Evolutionary conservation across 1,284 basidiomycete species (phyloP).

Genomic region (Leccinum fallax): DNA sequence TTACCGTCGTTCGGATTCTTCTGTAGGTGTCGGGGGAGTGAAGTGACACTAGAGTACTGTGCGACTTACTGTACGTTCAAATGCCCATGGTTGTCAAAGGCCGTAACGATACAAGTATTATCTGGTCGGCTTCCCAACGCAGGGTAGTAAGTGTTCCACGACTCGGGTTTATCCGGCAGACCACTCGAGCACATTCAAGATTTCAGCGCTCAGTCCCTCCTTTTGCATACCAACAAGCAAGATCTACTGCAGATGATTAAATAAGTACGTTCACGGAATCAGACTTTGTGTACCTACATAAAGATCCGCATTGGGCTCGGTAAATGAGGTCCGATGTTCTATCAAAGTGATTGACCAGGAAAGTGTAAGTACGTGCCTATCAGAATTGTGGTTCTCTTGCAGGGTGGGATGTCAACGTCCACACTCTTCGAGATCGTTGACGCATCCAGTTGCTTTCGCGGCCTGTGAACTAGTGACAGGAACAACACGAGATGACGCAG

Average conservation of each 20-base stretch:
- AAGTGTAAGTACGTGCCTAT: not conserved
- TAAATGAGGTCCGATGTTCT: not conserved
- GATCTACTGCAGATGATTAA: not conserved
- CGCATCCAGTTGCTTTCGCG: not conserved
- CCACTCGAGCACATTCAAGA: not conserved
- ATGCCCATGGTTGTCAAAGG: not conserved
- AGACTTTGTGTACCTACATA: not conserved
- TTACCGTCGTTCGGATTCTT: not conserved
- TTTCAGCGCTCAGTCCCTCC: not conserved
- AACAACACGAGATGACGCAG: not conserved
- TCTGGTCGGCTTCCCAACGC: not conserved
- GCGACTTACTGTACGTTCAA: not conserved
- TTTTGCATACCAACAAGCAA: not conserved
- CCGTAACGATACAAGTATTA: not conserved
- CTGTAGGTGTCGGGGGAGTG: not conserved
- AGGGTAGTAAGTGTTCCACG: not conserved
- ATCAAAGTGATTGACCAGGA: not conserved
- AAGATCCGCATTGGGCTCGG: not conserved
- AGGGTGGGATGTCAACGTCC: not conserved
- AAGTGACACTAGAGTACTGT: not conserved
- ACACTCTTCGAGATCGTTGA: not conserved
- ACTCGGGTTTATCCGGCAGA: not conserved
- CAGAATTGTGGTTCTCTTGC: not conserved
- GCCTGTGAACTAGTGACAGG: not conserved
- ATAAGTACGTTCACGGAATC: not conserved